Conservation (phyloP, 352 stramenopile genomes). For the Phytophthora pini region DNA sequence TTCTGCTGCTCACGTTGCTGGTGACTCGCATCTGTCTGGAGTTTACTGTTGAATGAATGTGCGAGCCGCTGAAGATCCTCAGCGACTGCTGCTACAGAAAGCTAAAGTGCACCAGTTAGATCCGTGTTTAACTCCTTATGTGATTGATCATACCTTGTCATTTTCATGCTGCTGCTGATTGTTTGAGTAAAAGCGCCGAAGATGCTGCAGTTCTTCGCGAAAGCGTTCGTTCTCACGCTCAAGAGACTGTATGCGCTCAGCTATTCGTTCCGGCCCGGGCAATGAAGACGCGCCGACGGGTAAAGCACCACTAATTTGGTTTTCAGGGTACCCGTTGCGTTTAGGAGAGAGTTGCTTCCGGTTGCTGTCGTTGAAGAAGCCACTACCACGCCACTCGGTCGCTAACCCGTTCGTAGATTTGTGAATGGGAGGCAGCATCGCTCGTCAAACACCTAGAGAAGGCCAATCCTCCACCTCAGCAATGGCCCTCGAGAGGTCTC, state of each 20-base stretch:
- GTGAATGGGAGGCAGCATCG: slow-evolving; percentile 62
- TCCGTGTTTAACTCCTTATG: too few relatives aligned
- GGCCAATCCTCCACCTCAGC: slow-evolving; percentile 4
- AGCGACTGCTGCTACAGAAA: slow-evolving; percentile 31
- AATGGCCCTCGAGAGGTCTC: neutral
- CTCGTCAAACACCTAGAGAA: neutral
- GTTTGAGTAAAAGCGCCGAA: slow-evolving; percentile 59
- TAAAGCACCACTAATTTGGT: slow-evolving; percentile 1
- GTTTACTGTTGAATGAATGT: slow-evolving; percentile 61
- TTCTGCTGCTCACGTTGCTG: slow-evolving; percentile 80
- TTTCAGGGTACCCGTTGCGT: slow-evolving; percentile 11
- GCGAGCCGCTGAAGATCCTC: slow-evolving; percentile 68
- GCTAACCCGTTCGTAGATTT: slow-evolving; percentile 35
- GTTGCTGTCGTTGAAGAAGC: slow-evolving; percentile 17
- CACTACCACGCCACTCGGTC: slow-evolving; percentile 22
- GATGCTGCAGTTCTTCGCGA: slow-evolving; percentile 58
- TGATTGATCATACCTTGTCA: slow-evolving; percentile 44
- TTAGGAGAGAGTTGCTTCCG: slow-evolving; percentile 29
- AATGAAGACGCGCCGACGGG: slow-evolving; percentile 2
- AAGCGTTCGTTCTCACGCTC: slow-evolving; percentile 71
- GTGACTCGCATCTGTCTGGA: slow-evolving; percentile 54
- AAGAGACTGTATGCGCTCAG: slow-evolving; percentile 42
- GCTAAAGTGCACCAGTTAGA: slow-evolving; percentile 12
- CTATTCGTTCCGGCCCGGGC: slow-evolving; percentile 12
- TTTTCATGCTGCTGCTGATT: slow-evolving; percentile 68